phyloP scores from a whole-genome alignment of 495 filamentous ascomycete species.

The Glutinoglossum americanum region DNA sequence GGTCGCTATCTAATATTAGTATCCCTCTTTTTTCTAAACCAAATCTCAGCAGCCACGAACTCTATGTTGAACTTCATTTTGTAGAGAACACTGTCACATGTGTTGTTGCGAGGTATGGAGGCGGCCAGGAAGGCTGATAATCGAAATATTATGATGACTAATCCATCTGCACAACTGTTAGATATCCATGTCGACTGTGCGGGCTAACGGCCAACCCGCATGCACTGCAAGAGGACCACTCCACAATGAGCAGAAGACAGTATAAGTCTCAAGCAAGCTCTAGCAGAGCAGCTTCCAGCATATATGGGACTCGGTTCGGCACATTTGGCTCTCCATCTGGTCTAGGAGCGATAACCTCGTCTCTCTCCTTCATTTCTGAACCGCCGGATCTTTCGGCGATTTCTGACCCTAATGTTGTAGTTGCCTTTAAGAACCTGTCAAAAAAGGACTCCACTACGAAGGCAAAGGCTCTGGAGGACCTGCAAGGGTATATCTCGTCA shows the following conservation, averaged over 20 bases:
- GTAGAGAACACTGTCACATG: background rate
- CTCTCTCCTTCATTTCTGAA: constrained; percentile 65
- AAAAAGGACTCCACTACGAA: constrained; percentile 91
- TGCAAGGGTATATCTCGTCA: constrained; percentile 39
- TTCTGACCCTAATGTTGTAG: constrained; percentile 56
- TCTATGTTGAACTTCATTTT: constrained; percentile 97
- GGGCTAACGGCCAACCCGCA: too few species aligned
- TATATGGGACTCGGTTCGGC: constrained; percentile 19
- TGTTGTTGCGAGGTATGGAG: too few species aligned
- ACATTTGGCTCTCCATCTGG: constrained; percentile 17
- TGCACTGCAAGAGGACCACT: too few species aligned
- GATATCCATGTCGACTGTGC: too few species aligned
- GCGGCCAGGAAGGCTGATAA: background rate
- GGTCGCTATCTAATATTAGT: constrained; percentile 34
- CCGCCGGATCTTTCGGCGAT: constrained; percentile 63
- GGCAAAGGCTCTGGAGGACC: constrained; percentile 75
- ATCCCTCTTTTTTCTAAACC: background rate
- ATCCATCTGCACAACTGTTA: background rate
- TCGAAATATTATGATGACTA: background rate
- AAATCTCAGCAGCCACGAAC: constrained; percentile 21
- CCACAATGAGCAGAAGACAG: constrained; percentile 37
- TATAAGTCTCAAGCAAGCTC: constrained; percentile 55
- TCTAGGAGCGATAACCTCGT: constrained; percentile 32
- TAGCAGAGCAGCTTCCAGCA: constrained; percentile 34
- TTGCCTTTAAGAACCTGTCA: constrained; percentile 73